Conservation (phyloP, 1,284 basidiomycete species). For the Gymnopus androsaceus region DNA sequence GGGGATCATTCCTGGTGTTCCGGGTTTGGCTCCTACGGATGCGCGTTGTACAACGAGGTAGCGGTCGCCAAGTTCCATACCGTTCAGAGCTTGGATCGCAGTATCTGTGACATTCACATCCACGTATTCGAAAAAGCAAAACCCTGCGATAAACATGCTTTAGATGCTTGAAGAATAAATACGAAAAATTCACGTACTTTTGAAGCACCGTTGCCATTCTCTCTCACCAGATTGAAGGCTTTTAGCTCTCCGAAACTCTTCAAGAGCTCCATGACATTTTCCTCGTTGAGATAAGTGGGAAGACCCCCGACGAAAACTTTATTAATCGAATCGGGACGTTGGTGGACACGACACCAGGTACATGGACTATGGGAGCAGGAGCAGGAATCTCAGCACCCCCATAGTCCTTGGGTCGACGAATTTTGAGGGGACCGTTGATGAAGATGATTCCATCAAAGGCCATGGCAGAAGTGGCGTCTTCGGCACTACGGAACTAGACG, state of each 20-base stretch:
- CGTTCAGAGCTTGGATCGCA: slow-evolving; percentile 94
- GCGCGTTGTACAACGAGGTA: slow-evolving; percentile 96
- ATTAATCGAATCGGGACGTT: slow-evolving; percentile 95
- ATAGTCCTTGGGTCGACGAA: slow-evolving; percentile 97
- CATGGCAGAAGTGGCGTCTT: slow-evolving; percentile 96
- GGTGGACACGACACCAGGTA: slow-evolving; percentile 93
- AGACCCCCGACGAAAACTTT: slow-evolving; percentile 98
- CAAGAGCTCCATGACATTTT: slow-evolving; percentile 96
- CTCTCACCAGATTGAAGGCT: slow-evolving; percentile 97
- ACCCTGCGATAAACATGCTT: slow-evolving; percentile 56
- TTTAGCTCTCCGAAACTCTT: slow-evolving; percentile 97
- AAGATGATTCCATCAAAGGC: slow-evolving; percentile 97
- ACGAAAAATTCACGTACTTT: slow-evolving; percentile 57
- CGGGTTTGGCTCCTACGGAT: slow-evolving; percentile 85
- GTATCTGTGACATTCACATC: slow-evolving; percentile 90
- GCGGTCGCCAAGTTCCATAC: slow-evolving; percentile 98
- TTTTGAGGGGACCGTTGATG: slow-evolving; percentile 88
- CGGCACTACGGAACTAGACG: slow-evolving; percentile 88
- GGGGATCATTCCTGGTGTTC: slow-evolving; percentile 61
- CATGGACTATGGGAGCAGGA: slow-evolving; percentile 67
- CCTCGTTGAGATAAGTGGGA: slow-evolving; percentile 93
- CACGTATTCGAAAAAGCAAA: slow-evolving; percentile 99
- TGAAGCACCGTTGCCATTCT: slow-evolving; percentile 85
- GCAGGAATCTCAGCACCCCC: slow-evolving; percentile 64
- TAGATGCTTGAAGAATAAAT: slow-evolving; percentile 7